These are phyloP conservation scores for Lichtheimia ornata DNA, from an alignment of 371 early-diverging fungal species.

Conservation along the genomic window DNA sequence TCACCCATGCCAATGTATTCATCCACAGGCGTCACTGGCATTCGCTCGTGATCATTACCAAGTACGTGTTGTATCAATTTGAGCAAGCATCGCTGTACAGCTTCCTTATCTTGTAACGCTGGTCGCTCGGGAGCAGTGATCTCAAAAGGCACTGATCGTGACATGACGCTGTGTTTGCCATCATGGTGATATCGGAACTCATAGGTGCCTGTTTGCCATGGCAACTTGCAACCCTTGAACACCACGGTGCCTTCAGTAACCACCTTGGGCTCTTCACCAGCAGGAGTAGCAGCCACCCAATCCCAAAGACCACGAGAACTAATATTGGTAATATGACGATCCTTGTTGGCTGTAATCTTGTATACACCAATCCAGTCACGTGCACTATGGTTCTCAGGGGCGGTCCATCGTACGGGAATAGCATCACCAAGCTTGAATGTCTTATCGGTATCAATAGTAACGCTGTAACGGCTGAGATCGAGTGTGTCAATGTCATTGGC, in stretches of 20 bases:
- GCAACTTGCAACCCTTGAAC: slow-evolving; percentile 67
- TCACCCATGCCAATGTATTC: slow-evolving; percentile 68
- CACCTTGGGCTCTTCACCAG: slow-evolving; percentile 11
- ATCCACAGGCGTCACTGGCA: slow-evolving; percentile 57
- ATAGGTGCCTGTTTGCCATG: slow-evolving; percentile 85
- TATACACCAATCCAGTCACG: slow-evolving; percentile 95
- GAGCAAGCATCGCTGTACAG: slow-evolving; percentile 28
- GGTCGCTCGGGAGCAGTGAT: slow-evolving; percentile 40
- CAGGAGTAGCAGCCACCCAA: slow-evolving; percentile 23
- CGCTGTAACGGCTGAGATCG: slow-evolving; percentile 51
- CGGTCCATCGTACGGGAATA: slow-evolving; percentile 72
- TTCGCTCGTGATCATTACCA: slow-evolving; percentile 50
- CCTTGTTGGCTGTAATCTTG: slow-evolving; percentile 71
- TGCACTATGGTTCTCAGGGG: slow-evolving; percentile 67
- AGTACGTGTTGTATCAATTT: slow-evolving; percentile 38
- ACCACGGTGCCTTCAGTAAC: slow-evolving; percentile 44
- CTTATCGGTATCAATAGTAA: slow-evolving; percentile 28
- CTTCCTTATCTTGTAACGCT: slow-evolving; percentile 13
- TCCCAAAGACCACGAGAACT: slow-evolving; percentile 73
- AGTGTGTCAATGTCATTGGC: slow-evolving; percentile 53
- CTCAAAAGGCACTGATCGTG: slow-evolving; percentile 76
- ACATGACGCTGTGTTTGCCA: slow-evolving; percentile 83
- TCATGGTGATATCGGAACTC: slow-evolving; percentile 91
- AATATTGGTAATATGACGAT: slow-evolving; percentile 71
- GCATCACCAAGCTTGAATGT: slow-evolving; percentile 68